Percentiles rank a stretch among this genome's conserved stretches.
These are phyloP conservation scores for Trichosporon faecale DNA, from an alignment of 1,284 basidiomycete genomes.

Conservation along the genomic window DNA sequence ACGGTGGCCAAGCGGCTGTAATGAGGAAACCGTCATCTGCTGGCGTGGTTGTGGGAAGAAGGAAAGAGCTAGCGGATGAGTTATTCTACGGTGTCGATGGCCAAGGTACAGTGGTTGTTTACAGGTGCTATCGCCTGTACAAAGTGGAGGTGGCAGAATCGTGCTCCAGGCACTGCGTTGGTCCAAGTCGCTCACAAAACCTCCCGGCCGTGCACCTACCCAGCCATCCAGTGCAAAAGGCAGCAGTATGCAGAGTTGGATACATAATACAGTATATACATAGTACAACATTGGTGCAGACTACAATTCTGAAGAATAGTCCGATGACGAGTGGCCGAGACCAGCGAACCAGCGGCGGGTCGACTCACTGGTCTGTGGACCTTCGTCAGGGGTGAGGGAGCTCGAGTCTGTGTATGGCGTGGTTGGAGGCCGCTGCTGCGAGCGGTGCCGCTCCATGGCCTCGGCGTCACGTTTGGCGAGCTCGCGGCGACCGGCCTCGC, in stretches of 20 bases:
- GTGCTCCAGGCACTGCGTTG: no score
- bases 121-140: neutral
- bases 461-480: conserved; percentile 26
- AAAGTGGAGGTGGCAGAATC: neutral
- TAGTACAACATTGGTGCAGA: neutral
- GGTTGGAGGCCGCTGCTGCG: conserved; percentile 1
- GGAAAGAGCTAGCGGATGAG: neutral
- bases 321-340: neutral
- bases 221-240: no score
- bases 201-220: no score
- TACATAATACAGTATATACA: neutral
- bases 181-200: no score
- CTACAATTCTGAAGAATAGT: neutral
- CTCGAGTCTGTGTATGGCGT: neutral
- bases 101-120: no score
- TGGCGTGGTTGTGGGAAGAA: neutral
- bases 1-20: neutral
- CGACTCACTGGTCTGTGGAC: neutral
- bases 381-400: neutral
- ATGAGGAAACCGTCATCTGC: neutral
- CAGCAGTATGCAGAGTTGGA: no score
- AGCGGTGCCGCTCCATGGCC: conserved; percentile 18
- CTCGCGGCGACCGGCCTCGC: conserved; percentile 36
- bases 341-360: neutral
- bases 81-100: no score